Conservation (phyloP, 164 flowering plant species). For the Echeveria elegans region DNA sequence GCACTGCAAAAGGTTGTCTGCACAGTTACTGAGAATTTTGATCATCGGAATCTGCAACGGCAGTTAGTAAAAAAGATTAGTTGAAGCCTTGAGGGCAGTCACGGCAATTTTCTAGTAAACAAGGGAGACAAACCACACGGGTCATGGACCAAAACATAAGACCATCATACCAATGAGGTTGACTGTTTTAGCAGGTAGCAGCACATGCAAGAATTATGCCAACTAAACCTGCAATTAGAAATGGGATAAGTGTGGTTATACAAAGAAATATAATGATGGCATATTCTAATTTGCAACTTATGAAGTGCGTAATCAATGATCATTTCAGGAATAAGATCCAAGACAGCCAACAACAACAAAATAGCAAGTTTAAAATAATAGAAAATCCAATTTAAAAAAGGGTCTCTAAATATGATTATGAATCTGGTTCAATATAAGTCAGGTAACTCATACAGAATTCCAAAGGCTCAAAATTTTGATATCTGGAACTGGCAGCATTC, state of each 20-base stretch:
- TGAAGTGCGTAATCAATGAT: not conserved
- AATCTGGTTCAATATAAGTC: not conserved
- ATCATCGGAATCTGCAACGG: constrained; percentile 46
- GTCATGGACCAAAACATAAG: not conserved
- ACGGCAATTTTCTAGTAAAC: too few relatives aligned
- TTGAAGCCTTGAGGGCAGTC: not conserved
- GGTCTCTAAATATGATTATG: not conserved
- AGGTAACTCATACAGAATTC: not conserved
- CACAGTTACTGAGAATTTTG: constrained; percentile 74
- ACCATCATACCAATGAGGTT: constrained; percentile 57
- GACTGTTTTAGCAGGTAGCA: constrained; percentile 71
- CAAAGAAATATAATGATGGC: constrained; percentile 6
- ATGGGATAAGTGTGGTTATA: constrained; percentile 17
- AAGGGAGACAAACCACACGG: not conserved
- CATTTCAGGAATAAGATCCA: not conserved
- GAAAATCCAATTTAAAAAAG: not conserved
- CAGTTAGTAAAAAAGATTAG: not conserved
- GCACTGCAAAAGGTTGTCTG: constrained; percentile 36
- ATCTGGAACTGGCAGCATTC: not conserved
- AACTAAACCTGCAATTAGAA: constrained; percentile 59
- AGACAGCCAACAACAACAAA: not conserved
- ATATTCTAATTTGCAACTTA: not conserved
- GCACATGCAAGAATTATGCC: constrained; percentile 71
- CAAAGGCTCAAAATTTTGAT: not conserved
- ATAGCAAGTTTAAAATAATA: too few relatives aligned